Percentiles rank a stretch among this genome's conserved stretches.
Evolutionary conservation across 1,139 yeast species (phyloP).

Genomic region (Hyphopichia wangnamkhiaoensis): DNA sequence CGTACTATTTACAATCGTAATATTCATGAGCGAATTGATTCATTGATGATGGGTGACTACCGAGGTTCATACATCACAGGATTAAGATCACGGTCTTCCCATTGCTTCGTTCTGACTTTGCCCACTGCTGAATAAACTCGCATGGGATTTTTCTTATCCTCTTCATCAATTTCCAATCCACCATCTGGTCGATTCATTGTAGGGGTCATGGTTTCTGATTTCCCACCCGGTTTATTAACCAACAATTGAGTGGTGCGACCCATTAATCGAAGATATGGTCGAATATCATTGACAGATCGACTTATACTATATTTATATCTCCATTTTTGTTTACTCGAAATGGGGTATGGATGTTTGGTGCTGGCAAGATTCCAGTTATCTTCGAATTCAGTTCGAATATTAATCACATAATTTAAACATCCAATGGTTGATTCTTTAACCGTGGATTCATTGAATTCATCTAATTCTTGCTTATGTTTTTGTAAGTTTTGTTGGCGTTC

Average conservation of each 20-base stretch:
- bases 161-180: constrained; percentile 5
- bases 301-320: constrained; percentile 8
- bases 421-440: constrained; percentile 4
- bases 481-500: constrained; percentile 19
- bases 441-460: constrained; percentile 16
- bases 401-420: constrained; percentile 2
- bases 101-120: constrained; percentile 23
- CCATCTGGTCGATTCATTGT: constrained; percentile 1
- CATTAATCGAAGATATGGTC: neutral
- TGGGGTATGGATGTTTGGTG: constrained; percentile 12
- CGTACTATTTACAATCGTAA: too few relatives aligned
- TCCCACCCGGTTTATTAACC: neutral
- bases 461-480: constrained; percentile 19
- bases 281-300: neutral
- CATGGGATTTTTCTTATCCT: constrained; percentile 16
- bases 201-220: constrained; percentile 1
- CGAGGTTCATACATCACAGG: constrained; percentile 20
- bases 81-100: constrained; percentile 24
- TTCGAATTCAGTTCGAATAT: neutral
- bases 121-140: constrained; percentile 31
- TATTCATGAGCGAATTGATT: too few relatives aligned
- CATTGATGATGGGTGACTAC: neutral
- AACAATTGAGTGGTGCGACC: neutral
- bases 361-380: neutral
- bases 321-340: constrained; percentile 13